Evolutionary conservation across 768 basidiomycete species (phyloP), one percentile per base, ranked within the genome.

Genomic region (Hypsizygus marmoreus): DNA sequence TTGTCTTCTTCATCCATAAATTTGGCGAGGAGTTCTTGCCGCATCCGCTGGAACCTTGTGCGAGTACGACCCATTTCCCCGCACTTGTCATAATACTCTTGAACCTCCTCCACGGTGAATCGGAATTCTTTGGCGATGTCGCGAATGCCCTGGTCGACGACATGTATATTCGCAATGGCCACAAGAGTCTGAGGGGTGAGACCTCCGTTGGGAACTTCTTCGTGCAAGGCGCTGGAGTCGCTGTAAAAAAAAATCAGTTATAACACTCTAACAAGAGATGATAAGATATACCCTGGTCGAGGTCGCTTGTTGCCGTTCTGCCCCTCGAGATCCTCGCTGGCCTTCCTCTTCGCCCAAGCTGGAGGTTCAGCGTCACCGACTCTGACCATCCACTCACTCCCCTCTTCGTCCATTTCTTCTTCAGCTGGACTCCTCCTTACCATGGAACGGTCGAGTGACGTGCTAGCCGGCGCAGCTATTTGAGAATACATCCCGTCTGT

Each of bases 101-200:
- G 77, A 11, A 91, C 88, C 64, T 91, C 89, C 51, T 84, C 82
- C 1, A 80, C 60, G 1, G 86, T 86, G 61, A 91, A 91, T 39
- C 82, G 73, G 55, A 72, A 86, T 28, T 87, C 80, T 26, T 63
- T 69, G 6, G 88, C 87, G 53, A 91, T 89, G 23, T 83, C 79
- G 23, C 66, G 64, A 29, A 91, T 75, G 9, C 70, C 75, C 55
- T 80, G 79, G 53, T 89, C 86, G 22, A 89, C 75, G 34, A 86
- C 77, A 60, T 88, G 85, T 35, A 87, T 62, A 31, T 68, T 71
- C 10, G 69, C 67, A 12, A 69, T 65, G 16, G 66, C 63, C 28
- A 68, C 56, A 13, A 74, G 54, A 4, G 67, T 63, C 13, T 69
- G 64, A 14, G 64, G 50, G 12, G 61, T 68, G 19, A 71, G 47